Evolutionary conservation across 1,284 basidiomycete genomes (phyloP).

Genomic region (Hypsizygus ulmarius): DNA sequence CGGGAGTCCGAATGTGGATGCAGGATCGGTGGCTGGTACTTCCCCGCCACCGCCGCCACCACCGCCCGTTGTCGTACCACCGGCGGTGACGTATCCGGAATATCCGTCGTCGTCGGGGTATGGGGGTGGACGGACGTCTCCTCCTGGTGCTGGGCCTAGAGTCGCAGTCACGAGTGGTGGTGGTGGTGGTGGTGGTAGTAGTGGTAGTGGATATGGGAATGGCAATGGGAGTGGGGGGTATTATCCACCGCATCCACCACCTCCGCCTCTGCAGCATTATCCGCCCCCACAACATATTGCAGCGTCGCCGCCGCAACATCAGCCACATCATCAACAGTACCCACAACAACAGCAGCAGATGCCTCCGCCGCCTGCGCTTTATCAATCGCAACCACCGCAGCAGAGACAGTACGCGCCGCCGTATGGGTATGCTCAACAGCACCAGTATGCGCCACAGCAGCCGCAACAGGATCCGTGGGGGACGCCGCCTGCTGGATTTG

Average conservation of each 20-base stretch:
- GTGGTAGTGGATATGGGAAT: neutral
- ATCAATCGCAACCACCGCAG: conserved; percentile 9
- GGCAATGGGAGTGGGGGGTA: conserved; percentile 1
- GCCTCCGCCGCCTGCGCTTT: conserved; percentile 17
- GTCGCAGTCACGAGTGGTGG: too few species aligned
- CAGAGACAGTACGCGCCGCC: conserved; percentile 8
- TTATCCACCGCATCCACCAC: neutral
- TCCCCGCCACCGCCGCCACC: neutral
- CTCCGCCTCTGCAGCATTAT: neutral
- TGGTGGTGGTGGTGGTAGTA: neutral
- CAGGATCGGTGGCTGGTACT: neutral
- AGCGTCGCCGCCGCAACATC: conserved; percentile 5
- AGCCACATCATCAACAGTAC: conserved; percentile 7
- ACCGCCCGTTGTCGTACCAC: too few species aligned
- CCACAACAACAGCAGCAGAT: conserved; percentile 9
- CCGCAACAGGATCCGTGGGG: conserved; percentile 22
- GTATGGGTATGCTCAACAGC: conserved; percentile 16
- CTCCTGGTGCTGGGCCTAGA: too few species aligned
- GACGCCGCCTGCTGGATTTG: conserved; percentile 12
- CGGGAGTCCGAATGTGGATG: neutral
- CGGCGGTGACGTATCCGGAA: too few species aligned
- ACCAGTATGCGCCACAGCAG: conserved; percentile 15
- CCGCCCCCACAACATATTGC: conserved; percentile 1
- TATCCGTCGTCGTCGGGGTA: too few species aligned
- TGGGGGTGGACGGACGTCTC: too few species aligned